Percentiles rank a stretch among this genome's conserved stretches.
phyloP scores from a whole-genome alignment of 2,329 filamentous ascomycete species.

The Cladosporium sp. region DNA sequence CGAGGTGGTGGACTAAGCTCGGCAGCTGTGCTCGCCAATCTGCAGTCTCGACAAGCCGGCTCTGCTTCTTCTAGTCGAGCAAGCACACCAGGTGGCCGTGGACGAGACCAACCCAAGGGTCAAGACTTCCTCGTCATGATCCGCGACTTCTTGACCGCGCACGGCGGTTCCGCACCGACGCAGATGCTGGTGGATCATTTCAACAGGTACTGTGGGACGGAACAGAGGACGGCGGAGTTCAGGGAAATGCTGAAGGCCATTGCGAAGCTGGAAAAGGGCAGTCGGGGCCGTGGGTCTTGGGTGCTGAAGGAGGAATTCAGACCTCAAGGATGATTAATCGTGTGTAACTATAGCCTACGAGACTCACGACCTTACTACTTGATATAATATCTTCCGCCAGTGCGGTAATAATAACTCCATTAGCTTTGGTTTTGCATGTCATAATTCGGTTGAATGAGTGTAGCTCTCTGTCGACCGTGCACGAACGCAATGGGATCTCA shows the following conservation, averaged over 20 bases:
- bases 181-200: slow-evolving; percentile 91
- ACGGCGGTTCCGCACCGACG: slow-evolving; percentile 76
- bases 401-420: neutral
- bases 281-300: slow-evolving; percentile 57
- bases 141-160: slow-evolving; percentile 73
- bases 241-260: slow-evolving; percentile 77
- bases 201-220: slow-evolving; percentile 72
- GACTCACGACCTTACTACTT: neutral
- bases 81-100: slow-evolving; percentile 18
- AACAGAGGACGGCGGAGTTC: slow-evolving; percentile 73
- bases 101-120: slow-evolving; percentile 38
- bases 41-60: slow-evolving; percentile 44
- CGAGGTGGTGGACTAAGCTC: slow-evolving; percentile 45
- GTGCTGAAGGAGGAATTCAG: slow-evolving; percentile 60
- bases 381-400: neutral
- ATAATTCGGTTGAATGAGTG: fast-evolving
- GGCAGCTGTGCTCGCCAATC: slow-evolving; percentile 46
- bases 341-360: neutral
- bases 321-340: neutral
- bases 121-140: slow-evolving; percentile 59
- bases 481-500: neutral
- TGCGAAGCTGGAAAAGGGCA: slow-evolving; percentile 66
- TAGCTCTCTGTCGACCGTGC: neutral
- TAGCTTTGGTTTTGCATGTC: neutral
- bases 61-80: slow-evolving; percentile 37